Conservation (phyloP, 2,329 filamentous ascomycete species). For the Microcera coccophila region DNA sequence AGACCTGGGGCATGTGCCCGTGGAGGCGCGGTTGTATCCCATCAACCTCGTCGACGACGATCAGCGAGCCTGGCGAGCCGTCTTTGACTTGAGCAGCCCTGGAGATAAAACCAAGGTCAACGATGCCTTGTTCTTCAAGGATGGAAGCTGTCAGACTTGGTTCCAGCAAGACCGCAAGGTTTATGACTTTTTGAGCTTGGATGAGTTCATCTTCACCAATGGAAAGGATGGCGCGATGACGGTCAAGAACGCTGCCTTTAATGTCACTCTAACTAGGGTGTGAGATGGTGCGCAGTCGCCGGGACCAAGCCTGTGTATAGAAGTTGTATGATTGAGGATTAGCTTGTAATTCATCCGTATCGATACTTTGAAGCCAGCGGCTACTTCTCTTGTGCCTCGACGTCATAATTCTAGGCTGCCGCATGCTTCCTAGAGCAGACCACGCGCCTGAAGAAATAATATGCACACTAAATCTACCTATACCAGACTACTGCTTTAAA, state of each 20-base stretch:
- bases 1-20: constrained; percentile 6
- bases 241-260: constrained; percentile 25
- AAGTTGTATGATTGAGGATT: neutral
- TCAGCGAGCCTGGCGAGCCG: constrained; percentile 31
- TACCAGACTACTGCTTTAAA: no score
- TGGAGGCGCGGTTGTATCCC: constrained; percentile 30
- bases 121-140: constrained; percentile 23
- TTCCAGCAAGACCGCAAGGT: constrained; percentile 29
- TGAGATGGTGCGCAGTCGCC: neutral
- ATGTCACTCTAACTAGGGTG: constrained; percentile 28
- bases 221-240: constrained; percentile 10
- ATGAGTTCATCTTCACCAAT: constrained; percentile 29
- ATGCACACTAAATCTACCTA: no score
- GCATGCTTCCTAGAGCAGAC: no score
- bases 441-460: no score
- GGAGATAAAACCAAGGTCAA: constrained; percentile 19
- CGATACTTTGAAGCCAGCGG: no score
- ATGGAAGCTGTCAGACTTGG: constrained; percentile 32
- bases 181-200: constrained; percentile 31
- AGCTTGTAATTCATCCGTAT: no score
- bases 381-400: no score
- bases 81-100: constrained; percentile 23
- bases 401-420: no score
- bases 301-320: neutral
- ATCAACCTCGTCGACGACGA: constrained; percentile 21